Percentiles rank a stretch among this genome's conserved stretches.
phyloP scores from a whole-genome alignment of 1,284 basidiomycete genomes.

The Sanghuangporus weigelae region DNA sequence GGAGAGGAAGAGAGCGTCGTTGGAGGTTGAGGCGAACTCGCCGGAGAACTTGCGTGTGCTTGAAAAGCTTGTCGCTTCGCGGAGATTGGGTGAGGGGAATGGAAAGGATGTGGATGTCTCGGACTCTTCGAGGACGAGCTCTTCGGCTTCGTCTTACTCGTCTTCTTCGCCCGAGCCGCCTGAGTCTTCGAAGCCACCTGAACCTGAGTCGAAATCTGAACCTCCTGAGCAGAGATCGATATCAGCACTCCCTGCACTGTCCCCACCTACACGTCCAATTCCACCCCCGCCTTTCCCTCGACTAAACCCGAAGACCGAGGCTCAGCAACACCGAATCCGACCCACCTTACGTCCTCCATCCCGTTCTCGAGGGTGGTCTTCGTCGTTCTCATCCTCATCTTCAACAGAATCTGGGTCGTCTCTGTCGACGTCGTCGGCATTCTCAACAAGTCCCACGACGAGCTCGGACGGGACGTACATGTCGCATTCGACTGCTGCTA shows the following conservation, averaged over 20 bases:
- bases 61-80: not conserved
- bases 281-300: not conserved
- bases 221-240: not conserved
- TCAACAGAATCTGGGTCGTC: not conserved
- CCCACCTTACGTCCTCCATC: not conserved
- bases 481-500: not conserved
- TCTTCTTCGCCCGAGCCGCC: not conserved
- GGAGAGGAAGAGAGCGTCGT: not conserved
- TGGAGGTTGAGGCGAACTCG: not conserved
- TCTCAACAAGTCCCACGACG: not conserved
- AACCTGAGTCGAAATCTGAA: not conserved
- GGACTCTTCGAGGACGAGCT: not conserved
- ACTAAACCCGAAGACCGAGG: not conserved
- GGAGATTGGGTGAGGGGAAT: not conserved
- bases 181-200: not conserved
- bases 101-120: not conserved
- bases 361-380: not conserved
- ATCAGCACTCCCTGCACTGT: not conserved
- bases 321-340: not conserved
- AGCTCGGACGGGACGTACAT: not conserved
- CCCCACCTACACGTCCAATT: not conserved
- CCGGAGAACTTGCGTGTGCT: slow-evolving; percentile 1
- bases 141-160: not conserved
- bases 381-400: not conserved
- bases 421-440: not conserved